Evolutionary conservation across 2,329 filamentous ascomycete genomes (phyloP), one percentile per base, ranked within the genome.

Genomic region (Colletotrichum magnum): DNA sequence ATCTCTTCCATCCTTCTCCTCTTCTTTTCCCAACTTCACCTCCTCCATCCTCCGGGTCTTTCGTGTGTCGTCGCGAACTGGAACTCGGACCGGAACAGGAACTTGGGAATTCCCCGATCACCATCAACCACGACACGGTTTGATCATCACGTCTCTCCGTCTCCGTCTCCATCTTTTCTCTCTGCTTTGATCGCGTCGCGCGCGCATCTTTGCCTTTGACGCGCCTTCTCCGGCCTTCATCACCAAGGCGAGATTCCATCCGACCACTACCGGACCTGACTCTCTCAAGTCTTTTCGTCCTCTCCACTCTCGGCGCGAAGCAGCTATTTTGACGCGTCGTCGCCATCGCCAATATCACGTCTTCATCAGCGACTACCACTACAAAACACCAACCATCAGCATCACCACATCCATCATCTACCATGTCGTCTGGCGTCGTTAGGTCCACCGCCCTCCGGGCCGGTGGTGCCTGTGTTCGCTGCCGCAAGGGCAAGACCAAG

Each of bases 401-500:
- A n/a, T 45, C 18, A 32, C 60, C 51, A 58, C 6, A n/a, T n/a
- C 60, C 39, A 21, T 52, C 36, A 21, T 16, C 59, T 7, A 72
- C 66, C 75, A 87, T 87, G 85, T 80, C 85, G 65, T 79, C 81
- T 57, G 82, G 77, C 74, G 78, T 86, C 72, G 84, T 87, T 75
- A 86, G 87, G 79, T 86, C 86, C 74, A 89, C 87, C 72, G 88
- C 87, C 78, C 86, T 89, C 64, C 84, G 87, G 76, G 87, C 87
- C 77, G 87, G 87, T 76, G 87, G 87, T 74, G 88, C 88, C 74
- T 90, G 88, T 73, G 88, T 89, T 73, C 87, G 88, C 78, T 90
- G 88, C 79, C 87, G 88, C 77, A 90, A 89, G 76, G 88, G 88
- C 80, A 90, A 90, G 79, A 90, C 88, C 60, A 89, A 89, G 75